Conservation (phyloP, 2,329 filamentous ascomycete species). For the Metarhizium album region DNA sequence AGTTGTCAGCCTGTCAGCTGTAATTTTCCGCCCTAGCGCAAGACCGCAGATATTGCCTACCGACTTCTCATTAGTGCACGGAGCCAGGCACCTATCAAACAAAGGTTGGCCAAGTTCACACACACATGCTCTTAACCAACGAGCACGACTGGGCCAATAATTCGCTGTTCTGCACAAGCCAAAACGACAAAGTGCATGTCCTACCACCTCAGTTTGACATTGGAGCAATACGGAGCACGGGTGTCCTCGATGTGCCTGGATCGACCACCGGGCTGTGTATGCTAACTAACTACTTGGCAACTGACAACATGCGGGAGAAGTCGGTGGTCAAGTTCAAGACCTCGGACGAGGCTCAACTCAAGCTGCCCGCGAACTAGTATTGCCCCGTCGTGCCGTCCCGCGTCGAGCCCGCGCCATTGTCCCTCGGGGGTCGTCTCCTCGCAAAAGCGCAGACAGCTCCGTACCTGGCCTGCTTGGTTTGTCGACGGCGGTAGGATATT, state of each 20-base stretch:
- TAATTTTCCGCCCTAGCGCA: neutral
- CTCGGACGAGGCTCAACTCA: neutral
- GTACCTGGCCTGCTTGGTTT: neutral
- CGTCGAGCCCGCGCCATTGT: neutral
- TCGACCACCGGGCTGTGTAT: neutral
- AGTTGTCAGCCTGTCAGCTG: neutral
- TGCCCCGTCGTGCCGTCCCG: slow-evolving; percentile 3
- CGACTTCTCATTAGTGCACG: too few species aligned
- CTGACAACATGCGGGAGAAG: neutral
- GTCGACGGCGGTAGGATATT: neutral
- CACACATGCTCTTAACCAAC: too few species aligned
- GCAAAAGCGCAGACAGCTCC: neutral
- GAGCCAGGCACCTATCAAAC: too few species aligned
- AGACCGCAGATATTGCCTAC: neutral
- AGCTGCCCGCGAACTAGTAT: neutral
- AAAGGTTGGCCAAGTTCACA: too few species aligned
- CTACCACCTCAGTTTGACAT: too few species aligned
- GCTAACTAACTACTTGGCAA: too few species aligned
- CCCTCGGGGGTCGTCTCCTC: neutral
- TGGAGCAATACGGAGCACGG: too few species aligned
- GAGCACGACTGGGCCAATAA: too few species aligned
- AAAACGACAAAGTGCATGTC: too few species aligned
- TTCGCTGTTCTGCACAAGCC: too few species aligned
- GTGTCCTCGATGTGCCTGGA: too few species aligned
- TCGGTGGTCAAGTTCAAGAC: neutral